phyloP scores from a whole-genome alignment of 495 filamentous ascomycete species.

The Immersiella caudata region DNA sequence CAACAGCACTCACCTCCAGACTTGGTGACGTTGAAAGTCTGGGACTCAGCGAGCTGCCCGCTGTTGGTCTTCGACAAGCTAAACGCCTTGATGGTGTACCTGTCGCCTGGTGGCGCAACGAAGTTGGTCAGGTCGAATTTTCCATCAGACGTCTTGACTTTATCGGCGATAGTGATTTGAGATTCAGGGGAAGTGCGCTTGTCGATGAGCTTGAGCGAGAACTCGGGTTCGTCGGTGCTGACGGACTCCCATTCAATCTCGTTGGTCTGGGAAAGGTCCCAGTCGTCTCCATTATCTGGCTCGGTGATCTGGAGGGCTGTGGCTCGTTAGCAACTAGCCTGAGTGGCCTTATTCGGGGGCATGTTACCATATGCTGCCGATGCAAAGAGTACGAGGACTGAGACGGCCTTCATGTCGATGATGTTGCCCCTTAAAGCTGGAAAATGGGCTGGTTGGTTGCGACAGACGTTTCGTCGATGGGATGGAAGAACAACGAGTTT shows the following conservation, averaged over 20 bases:
- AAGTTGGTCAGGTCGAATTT: constrained; percentile 28
- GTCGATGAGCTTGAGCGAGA: constrained; percentile 30
- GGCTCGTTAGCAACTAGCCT: background rate
- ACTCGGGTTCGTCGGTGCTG: constrained; percentile 21
- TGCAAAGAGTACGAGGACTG: background rate
- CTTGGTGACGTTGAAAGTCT: constrained; percentile 31
- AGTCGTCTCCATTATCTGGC: background rate
- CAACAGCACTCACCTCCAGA: constrained; percentile 22
- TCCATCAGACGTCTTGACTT: constrained; percentile 23
- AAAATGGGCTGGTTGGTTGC: background rate
- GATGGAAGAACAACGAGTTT: background rate
- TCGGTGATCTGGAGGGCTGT: constrained; percentile 20
- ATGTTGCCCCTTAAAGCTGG: background rate
- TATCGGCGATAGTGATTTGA: constrained; percentile 13
- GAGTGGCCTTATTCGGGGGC: background rate
- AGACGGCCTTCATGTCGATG: constrained; percentile 14
- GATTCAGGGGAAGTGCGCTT: constrained; percentile 17
- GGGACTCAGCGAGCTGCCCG: constrained; percentile 28
- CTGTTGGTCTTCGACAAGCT: constrained; percentile 15
- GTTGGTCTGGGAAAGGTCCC: constrained; percentile 29
- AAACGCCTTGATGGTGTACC: constrained; percentile 31
- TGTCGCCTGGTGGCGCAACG: constrained; percentile 20
- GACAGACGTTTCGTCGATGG: background rate
- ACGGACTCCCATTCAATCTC: constrained; percentile 27
- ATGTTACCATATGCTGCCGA: constrained; percentile 5